Conservation (phyloP, 805 yeast species). For the Ogataea nitratoaversa region DNA sequence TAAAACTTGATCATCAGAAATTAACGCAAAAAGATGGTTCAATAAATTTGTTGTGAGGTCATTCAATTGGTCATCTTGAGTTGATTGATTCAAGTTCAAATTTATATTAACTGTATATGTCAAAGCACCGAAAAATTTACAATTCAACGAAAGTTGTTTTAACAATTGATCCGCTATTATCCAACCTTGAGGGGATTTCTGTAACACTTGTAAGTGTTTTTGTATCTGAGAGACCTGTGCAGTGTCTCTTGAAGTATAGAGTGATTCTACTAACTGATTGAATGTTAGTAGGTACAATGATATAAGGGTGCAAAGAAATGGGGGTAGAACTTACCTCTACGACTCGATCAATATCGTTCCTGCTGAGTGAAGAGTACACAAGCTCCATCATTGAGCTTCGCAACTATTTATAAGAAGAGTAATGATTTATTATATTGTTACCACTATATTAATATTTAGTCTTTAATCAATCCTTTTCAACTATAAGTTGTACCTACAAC, state of each 20-base stretch:
- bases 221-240: conserved; percentile 43
- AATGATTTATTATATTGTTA: too few relatives aligned
- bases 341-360: background rate
- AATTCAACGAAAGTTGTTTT: conserved; percentile 35
- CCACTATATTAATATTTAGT: too few relatives aligned
- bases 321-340: background rate
- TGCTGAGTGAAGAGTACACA: too few relatives aligned
- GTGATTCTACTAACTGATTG: conserved; percentile 33
- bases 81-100: conserved; percentile 11
- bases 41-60: conserved; percentile 9
- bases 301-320: background rate
- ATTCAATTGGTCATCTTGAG: conserved; percentile 5
- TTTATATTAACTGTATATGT: conserved; percentile 66
- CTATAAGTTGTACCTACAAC: too few relatives aligned
- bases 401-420: too few relatives aligned
- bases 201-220: conserved; percentile 51
- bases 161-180: conserved; percentile 53
- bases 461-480: too few relatives aligned
- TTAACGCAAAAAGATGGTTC: conserved; percentile 11
- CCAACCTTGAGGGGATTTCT: conserved; percentile 54
- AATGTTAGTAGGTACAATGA: background rate
- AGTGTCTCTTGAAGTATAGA: conserved; percentile 40
- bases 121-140: conserved; percentile 77
- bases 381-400: too few relatives aligned
- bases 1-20: conserved; percentile 12